These are phyloP conservation scores for Castanea crenata DNA, from an alignment of 306 rosid species.

Conservation along the genomic window DNA sequence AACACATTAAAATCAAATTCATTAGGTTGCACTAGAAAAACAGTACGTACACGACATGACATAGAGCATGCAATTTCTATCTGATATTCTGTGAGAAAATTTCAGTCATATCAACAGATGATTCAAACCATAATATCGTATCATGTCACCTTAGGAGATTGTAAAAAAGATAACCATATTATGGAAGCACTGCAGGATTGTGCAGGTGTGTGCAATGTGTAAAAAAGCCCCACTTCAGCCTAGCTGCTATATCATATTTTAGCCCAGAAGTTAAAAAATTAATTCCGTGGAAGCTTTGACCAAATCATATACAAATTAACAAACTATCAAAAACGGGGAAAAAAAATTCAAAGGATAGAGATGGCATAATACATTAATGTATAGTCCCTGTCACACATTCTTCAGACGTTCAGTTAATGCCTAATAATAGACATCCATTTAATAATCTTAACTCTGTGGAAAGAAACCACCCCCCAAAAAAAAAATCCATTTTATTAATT, in stretches of 20 bases:
- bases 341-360: not conserved
- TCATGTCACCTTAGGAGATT: not conserved
- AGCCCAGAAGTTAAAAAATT: not conserved
- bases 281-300: not conserved
- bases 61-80: not conserved
- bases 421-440: too few species aligned
- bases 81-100: not conserved
- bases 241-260: not conserved
- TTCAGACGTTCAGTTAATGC: too few species aligned
- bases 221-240: not conserved
- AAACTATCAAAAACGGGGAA: not conserved
- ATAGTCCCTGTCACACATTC: too few species aligned
- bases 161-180: not conserved
- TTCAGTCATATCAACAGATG: not conserved
- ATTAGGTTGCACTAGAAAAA: not conserved
- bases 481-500: not conserved
- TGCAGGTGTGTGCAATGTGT: not conserved
- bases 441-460: not conserved
- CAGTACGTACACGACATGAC: not conserved
- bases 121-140: not conserved
- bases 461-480: not conserved
- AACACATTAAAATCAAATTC: constrained; percentile 2
- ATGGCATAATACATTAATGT: too few species aligned
- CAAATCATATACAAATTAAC: not conserved
- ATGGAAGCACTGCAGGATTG: not conserved